A percentile compares a stretch with the other conserved stretches of the same genome.
Evolutionary conservation across 2,329 filamentous ascomycete species (phyloP).

Genomic region (Bisporella sp.): DNA sequence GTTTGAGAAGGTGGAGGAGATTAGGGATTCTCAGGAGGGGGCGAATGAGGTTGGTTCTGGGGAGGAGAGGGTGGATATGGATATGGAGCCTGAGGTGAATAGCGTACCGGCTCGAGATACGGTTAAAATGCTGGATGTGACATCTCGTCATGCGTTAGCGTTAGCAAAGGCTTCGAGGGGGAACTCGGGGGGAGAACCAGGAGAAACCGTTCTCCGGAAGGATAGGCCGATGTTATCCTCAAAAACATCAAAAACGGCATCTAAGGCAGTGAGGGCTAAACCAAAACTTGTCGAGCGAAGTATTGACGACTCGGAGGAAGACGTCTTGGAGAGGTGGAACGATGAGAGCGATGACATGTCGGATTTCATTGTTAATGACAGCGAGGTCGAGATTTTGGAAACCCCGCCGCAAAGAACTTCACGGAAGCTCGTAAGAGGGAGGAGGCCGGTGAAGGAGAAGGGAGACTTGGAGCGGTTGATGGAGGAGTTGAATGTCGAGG

Average conservation of each 20-base stretch:
- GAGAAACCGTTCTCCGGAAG: neutral
- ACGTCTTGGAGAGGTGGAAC: neutral
- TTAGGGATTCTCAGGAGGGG: neutral
- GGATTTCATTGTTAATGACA: constrained; percentile 25
- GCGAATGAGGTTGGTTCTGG: neutral
- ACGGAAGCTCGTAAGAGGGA: constrained; percentile 21
- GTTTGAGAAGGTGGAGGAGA: neutral
- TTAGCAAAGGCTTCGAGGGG: neutral
- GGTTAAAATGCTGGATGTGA: neutral
- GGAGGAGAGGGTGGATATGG: neutral
- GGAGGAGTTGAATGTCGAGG: constrained; percentile 4
- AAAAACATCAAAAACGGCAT: neutral
- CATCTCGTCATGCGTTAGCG: neutral
- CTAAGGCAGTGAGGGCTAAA: neutral
- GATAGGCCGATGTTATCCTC: neutral
- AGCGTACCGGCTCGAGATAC: neutral
- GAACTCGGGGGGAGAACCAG: neutral
- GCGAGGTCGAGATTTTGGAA: constrained; percentile 7
- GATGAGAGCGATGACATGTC: constrained; percentile 18
- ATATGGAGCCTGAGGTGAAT: neutral
- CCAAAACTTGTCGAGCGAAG: neutral
- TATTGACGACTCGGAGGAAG: neutral
- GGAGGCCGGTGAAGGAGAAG: constrained; percentile 5
- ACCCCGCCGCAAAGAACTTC: constrained; percentile 16
- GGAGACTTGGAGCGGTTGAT: constrained; percentile 7